A percentile compares a stretch with the other conserved stretches of the same genome.
phyloP scores from a whole-genome alignment of 441 rosid genomes.

The Gossypium gossypioides region DNA sequence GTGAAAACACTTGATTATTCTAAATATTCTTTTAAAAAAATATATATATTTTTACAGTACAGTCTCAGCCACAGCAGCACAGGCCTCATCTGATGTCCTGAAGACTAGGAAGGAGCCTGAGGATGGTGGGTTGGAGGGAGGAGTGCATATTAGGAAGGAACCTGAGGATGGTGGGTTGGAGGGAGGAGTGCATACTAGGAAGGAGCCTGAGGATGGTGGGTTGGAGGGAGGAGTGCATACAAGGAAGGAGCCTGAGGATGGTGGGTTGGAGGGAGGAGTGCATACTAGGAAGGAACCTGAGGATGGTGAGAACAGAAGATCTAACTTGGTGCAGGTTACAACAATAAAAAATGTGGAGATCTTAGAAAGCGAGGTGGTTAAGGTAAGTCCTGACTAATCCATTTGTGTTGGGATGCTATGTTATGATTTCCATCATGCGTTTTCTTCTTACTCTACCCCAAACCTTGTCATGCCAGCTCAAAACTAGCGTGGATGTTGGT shows the following conservation, averaged over 20 bases:
- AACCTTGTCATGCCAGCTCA: slow-evolving; percentile 34
- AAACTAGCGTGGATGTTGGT: slow-evolving; percentile 21
- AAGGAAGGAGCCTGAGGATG: slow-evolving; percentile 26
- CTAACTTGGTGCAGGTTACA: slow-evolving; percentile 30
- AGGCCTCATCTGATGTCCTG: slow-evolving; percentile 29
- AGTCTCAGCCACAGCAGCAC: slow-evolving; percentile 26
- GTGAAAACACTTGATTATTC: neutral
- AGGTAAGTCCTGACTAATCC: slow-evolving; percentile 28
- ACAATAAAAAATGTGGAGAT: slow-evolving; percentile 26
- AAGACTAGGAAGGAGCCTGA: slow-evolving; percentile 27
- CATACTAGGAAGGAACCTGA: neutral
- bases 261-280: slow-evolving; percentile 17
- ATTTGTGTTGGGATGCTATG: slow-evolving; percentile 6
- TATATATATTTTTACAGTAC: slow-evolving; percentile 19
- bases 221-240: slow-evolving; percentile 15
- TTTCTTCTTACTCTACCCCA: neutral
- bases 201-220: slow-evolving; percentile 25
- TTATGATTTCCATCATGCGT: slow-evolving; percentile 4
- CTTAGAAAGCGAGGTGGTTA: slow-evolving; percentile 25
- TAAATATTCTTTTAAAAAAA: neutral
- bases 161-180: slow-evolving; percentile 25
- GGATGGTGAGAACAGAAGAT: slow-evolving; percentile 23
- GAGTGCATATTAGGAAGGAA: slow-evolving; percentile 10
- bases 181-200: slow-evolving; percentile 10
- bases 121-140: slow-evolving; percentile 20